Evolutionary conservation across 2,329 filamentous ascomycete genomes (phyloP).

Genomic region (Neofusicoccum cordaticola): DNA sequence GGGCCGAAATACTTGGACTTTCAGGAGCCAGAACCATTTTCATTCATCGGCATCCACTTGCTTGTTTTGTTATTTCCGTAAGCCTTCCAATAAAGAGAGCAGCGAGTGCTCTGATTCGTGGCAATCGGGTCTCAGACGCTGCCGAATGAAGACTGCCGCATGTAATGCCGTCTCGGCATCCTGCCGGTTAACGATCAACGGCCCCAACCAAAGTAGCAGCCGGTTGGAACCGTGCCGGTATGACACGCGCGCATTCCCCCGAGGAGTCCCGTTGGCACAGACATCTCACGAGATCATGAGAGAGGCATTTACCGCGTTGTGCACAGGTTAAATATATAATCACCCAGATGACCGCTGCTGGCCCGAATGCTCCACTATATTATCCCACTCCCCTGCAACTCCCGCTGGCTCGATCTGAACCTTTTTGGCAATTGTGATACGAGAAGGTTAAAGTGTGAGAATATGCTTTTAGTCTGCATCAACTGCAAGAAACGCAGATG

Average conservation of each 20-base stretch:
- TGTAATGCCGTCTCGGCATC: not conserved
- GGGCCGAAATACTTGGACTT: too few relatives aligned
- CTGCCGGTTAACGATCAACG: not conserved
- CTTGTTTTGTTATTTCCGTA: not conserved
- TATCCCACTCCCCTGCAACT: not conserved
- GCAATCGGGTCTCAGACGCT: not conserved
- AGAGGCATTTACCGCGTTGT: not conserved
- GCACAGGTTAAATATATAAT: not conserved
- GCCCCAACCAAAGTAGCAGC: not conserved
- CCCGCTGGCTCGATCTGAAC: too few relatives aligned
- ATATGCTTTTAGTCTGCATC: too few relatives aligned
- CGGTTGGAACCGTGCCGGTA: not conserved
- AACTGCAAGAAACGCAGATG: too few relatives aligned
- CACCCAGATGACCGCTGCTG: not conserved
- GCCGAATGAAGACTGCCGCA: conserved; percentile 6
- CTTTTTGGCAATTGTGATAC: too few relatives aligned
- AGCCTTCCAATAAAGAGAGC: not conserved
- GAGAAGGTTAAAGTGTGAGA: too few relatives aligned
- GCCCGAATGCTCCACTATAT: too few relatives aligned
- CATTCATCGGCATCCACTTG: not conserved
- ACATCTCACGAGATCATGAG: conserved; percentile 7
- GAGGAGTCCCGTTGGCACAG: not conserved
- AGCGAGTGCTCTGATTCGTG: not conserved
- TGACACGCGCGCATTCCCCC: not conserved
- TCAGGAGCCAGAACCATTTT: too few relatives aligned